phyloP scores from a whole-genome alignment of 179 eudicot species.

The Actinidia polygama region DNA sequence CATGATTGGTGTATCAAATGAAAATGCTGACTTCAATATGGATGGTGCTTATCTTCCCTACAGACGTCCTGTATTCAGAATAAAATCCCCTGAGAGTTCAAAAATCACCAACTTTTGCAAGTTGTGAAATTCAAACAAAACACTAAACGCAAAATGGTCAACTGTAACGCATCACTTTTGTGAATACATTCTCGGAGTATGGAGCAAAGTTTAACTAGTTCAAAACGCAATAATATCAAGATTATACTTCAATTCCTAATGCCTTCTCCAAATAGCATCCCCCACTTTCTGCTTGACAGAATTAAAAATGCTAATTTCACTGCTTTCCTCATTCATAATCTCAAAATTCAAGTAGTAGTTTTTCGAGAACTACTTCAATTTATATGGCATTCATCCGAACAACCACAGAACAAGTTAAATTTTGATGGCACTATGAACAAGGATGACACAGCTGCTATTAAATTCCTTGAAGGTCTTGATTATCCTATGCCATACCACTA shows the following conservation, averaged over 20 bases:
- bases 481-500: not conserved
- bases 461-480: not conserved
- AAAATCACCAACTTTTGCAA: not conserved
- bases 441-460: not conserved
- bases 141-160: not conserved
- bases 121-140: not conserved
- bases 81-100: not conserved
- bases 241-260: not conserved
- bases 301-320: not conserved
- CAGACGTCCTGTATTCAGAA: constrained; percentile 11
- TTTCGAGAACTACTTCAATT: not conserved
- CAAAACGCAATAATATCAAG: not conserved
- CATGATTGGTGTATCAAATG: constrained; percentile 45
- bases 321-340: not conserved
- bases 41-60: not conserved
- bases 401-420: not conserved
- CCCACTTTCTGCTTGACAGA: not conserved
- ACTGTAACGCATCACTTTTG: not conserved
- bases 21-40: constrained; percentile 1
- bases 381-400: not conserved
- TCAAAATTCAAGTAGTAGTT: not conserved
- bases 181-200: not conserved
- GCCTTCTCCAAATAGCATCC: not conserved
- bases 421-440: not conserved
- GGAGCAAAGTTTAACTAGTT: not conserved